A percentile compares a stretch with the other conserved stretches of the same genome.
These are phyloP conservation scores for Penicillium atrosanguineum DNA, from an alignment of 495 filamentous ascomycete species.

Conservation along the genomic window DNA sequence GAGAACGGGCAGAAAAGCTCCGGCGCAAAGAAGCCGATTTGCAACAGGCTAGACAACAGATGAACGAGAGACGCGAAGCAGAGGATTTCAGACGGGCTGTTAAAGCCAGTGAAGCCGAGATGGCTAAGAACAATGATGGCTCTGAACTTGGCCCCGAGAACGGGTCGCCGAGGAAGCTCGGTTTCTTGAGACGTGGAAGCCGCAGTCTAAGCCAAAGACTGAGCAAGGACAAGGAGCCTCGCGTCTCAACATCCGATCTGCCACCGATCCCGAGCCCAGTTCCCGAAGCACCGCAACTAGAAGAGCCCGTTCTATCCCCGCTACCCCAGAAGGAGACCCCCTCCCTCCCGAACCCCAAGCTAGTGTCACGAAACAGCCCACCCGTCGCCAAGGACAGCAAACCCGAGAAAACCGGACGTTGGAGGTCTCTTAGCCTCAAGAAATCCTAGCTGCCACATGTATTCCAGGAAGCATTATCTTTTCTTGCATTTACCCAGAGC, in stretches of 20 bases:
- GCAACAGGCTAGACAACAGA: slow-evolving; percentile 36
- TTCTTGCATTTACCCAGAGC: slow-evolving; percentile 14
- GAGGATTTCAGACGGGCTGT: slow-evolving; percentile 58
- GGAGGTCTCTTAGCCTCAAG: slow-evolving; percentile 32
- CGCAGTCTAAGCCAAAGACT: slow-evolving; percentile 58
- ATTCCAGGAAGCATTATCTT: slow-evolving; percentile 19
- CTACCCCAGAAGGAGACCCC: slow-evolving; percentile 15
- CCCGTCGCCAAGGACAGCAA: slow-evolving; percentile 11
- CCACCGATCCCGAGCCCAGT: slow-evolving; percentile 11
- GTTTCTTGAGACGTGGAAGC: slow-evolving; percentile 52
- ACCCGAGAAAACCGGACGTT: slow-evolving; percentile 19
- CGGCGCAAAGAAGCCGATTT: slow-evolving; percentile 62
- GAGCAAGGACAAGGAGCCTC: slow-evolving; percentile 36
- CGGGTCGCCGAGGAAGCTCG: slow-evolving; percentile 43
- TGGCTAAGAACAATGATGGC: not conserved
- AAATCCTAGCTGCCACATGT: slow-evolving; percentile 16
- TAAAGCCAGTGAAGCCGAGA: slow-evolving; percentile 50
- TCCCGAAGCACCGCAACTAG: slow-evolving; percentile 17
- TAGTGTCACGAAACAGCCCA: slow-evolving; percentile 10
- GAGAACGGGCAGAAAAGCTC: slow-evolving; percentile 60
- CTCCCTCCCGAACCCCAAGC: slow-evolving; percentile 15
- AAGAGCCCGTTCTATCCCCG: slow-evolving; percentile 3
- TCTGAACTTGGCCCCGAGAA: slow-evolving; percentile 33
- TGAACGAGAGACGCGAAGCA: slow-evolving; percentile 49
- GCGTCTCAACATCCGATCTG: slow-evolving; percentile 32